Base-by-base conservation (phyloP, 2,329 filamentous ascomycete species). In the Colletotrichum tropicicola region DNA sequence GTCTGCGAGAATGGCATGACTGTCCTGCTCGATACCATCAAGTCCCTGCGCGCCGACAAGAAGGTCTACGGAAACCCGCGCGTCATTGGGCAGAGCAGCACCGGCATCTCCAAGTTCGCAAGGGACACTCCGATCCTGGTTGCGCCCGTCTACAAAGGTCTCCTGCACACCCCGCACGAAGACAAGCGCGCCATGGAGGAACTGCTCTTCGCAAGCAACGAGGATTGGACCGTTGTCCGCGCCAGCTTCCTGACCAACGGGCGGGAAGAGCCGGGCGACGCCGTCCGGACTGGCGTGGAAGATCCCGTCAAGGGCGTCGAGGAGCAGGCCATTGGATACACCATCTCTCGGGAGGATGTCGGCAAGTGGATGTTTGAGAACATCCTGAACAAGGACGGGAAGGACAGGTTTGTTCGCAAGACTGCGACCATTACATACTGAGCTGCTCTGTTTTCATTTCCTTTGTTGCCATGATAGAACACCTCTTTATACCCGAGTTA, bases 161-260 rank as follows among this genome's bases (percentile, higher is more conserved):
- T 80, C 59, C 69, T 83, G 21, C 68, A 69, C 39, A 70, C 70
- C 9, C 75, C 82, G 19, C 81, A 82, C 67, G 67, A 57, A 45
- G 82, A 84, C 66, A 85, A 85, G 75, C 73, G 70, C 56, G 74
- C 68, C 19, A 82, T 84, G 81, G 82, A 85, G 71, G 69, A 73
- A 6, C 17, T 72, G 5, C 59, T 81, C n/a, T 51, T 73, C 6
- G 68, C 44, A 5, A 70, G 69, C 43, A 66, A 65, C 15, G 71
- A 72, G 60, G 41, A 60, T 13, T 79, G 71, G 70, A 77, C 77
- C 7, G 55, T 79, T 7, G 58, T 78, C 6, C 69, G 77, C 10
- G 67, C 73, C 2, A 78, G 74, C 45, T 48, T 76, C 10, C 71
- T 79, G n/a, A 72, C 70, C 5, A 70, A 78, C 28, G 59, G 69